phyloP scores from a whole-genome alignment of 306 rosid species.

The Cicer bijugum region DNA sequence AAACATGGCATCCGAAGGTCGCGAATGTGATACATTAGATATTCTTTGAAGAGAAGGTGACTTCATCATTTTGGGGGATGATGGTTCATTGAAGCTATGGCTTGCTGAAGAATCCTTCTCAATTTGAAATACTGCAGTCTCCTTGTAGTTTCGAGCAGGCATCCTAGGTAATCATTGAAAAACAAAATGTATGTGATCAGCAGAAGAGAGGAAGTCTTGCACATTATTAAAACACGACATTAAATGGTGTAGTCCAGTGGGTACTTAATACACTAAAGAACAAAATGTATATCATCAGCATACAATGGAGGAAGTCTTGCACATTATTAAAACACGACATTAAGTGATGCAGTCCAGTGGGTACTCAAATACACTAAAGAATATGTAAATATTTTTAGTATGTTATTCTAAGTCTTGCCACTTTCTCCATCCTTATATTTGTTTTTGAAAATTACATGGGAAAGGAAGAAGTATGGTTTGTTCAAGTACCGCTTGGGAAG shows the following conservation, averaged over 20 bases:
- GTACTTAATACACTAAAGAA: neutral
- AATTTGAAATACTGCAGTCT: conserved; percentile 78
- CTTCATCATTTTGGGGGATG: conserved; percentile 87
- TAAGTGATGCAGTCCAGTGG: conserved; percentile 12
- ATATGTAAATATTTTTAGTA: conserved; percentile 21
- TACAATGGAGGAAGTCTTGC: conserved; percentile 9
- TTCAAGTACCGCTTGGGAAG: conserved; percentile 84
- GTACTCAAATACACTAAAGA: conserved; percentile 15
- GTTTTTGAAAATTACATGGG: conserved; percentile 34
- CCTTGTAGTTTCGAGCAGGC: conserved; percentile 89
- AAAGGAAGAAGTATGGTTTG: conserved; percentile 33
- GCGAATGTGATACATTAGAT: conserved; percentile 57
- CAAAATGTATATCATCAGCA: conserved; percentile 4
- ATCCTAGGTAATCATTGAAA: conserved; percentile 60
- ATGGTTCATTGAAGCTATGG: conserved; percentile 81
- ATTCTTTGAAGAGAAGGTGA: conserved; percentile 94
- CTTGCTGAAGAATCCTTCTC: conserved; percentile 90
- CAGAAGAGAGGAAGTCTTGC: conserved; percentile 14
- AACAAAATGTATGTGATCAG: neutral
- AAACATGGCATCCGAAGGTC: conserved; percentile 62
- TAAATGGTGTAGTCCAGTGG: conserved; percentile 13
- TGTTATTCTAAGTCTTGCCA: conserved; percentile 1
- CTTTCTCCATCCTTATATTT: conserved; percentile 24
- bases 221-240: conserved; percentile 23
- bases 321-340: conserved; percentile 25